These are phyloP conservation scores for Fimicolochytrium jonesii DNA, from an alignment of 192 early-diverging fungal genomes.

Conservation along the genomic window DNA sequence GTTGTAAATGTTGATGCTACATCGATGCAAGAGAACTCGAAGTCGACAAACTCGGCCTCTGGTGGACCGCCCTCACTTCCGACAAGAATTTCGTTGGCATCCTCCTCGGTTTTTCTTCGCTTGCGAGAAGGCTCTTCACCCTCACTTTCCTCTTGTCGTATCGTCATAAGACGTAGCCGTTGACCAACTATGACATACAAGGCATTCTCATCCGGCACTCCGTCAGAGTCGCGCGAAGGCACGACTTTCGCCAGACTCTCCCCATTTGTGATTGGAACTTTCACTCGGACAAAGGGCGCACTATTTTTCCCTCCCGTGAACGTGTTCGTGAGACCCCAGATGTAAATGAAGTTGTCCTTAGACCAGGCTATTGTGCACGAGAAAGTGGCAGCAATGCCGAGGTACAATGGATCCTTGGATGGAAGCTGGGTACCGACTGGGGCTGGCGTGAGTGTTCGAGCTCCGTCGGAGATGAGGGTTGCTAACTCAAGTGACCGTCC, in stretches of 20 bases:
- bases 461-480: no score
- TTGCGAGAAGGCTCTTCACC: neutral
- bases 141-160: neutral
- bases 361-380: conserved; percentile 16
- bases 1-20: neutral
- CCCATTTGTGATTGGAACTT: neutral
- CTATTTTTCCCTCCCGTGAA: neutral
- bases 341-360: neutral
- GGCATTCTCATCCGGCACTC: neutral
- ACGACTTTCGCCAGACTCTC: neutral
- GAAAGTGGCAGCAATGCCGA: conserved; percentile 12
- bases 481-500: no score
- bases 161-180: neutral
- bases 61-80: neutral
- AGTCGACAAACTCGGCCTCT: neutral
- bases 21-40: neutral
- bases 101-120: neutral
- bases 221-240: neutral
- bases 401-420: no score
- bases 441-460: no score
- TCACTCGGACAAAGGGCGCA: neutral
- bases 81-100: neutral
- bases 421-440: no score
- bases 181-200: neutral
- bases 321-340: conserved; percentile 5